phyloP scores from a whole-genome alignment of 2,329 filamentous ascomycete species.

The Scorias spongiosa region DNA sequence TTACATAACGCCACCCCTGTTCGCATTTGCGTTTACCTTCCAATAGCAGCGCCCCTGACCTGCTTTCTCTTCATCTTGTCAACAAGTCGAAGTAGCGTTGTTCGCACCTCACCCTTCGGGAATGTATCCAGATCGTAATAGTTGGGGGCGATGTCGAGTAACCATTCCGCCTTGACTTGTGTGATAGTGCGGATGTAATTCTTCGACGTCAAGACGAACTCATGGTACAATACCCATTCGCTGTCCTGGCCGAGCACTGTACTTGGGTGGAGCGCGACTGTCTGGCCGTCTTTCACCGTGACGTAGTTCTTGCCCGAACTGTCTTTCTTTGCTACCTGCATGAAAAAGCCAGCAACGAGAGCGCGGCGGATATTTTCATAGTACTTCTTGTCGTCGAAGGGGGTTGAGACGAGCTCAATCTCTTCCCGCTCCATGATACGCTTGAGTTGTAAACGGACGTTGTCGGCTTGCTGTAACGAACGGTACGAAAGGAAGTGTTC shows the following conservation, averaged over 20 bases:
- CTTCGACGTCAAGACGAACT: constrained; percentile 95
- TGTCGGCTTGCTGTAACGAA: constrained; percentile 81
- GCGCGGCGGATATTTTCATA: constrained; percentile 94
- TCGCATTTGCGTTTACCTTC: not conserved
- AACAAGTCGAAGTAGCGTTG: constrained; percentile 38
- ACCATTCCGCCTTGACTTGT: constrained; percentile 82
- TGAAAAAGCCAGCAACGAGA: constrained; percentile 91
- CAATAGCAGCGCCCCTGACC: not conserved
- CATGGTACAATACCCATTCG: constrained; percentile 97
- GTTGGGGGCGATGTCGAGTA: constrained; percentile 80
- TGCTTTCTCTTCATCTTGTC: constrained; percentile 36
- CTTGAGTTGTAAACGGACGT: constrained; percentile 78
- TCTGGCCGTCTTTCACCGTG: constrained; percentile 88
- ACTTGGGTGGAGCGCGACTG: constrained; percentile 81
- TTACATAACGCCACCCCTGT: no score
- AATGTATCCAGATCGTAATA: constrained; percentile 84
- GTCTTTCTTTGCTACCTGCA: constrained; percentile 96
- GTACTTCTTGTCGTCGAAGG: constrained; percentile 92
- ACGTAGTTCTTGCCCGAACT: constrained; percentile 76
- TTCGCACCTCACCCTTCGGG: constrained; percentile 71
- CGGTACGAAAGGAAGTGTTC: constrained; percentile 89
- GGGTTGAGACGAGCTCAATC: constrained; percentile 72
- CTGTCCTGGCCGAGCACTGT: constrained; percentile 77
- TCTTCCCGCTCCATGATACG: constrained; percentile 93
- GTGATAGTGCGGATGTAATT: constrained; percentile 96